Base-by-base conservation (phyloP, 2,329 filamentous ascomycete species). In the Aspergillus felis region DNA sequence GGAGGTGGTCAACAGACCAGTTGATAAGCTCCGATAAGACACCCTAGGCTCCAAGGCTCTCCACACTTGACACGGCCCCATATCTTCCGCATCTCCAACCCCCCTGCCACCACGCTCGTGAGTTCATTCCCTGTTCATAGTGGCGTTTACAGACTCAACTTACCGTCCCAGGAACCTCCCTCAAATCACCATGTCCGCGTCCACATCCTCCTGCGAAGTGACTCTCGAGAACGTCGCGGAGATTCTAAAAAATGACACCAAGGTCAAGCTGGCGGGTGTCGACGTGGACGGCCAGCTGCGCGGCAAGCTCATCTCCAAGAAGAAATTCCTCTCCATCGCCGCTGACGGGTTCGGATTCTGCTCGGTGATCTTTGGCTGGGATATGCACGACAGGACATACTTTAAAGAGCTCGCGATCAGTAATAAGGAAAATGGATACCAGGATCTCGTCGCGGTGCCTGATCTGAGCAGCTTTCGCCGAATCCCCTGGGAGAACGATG, bases 341-440 rank as follows among this genome's bases (percentile, higher is more conserved):
- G 76, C 84, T 46, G 83, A 86, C 48, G 92, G 92, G 53, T 96
- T 96, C 67, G 92, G 92, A 54, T 96, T 96, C 81, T 96, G 92
- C 80, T 94, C 90, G 22, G 91, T 96, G 64, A 86, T 96, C 63
- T 96, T 96, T 68, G 92, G 92, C 72, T 96, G 92, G 92, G 92
- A 97, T 76, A 96, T 96, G 91, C 92, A 97, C 75, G 92, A 97
- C 70, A 82, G 86, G 78, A 95, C 91, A 10, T 97, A 96, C 74
- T 87, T 90, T 72, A 86, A 83, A 66, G 92, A 96, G 76, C 84
- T 96, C 62, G 84, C 84, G 68, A 88, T 96, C 73, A 94, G 90
- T 76, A 96, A 96, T 77, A 89, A 90, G 65, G 87, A 91, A 68
- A 96, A 96, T 72, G 92, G 92, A 47, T 96, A 96, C 75, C 84